A percentile compares a stretch with the other conserved stretches of the same genome.
Conservation (phyloP, 1,284 basidiomycete genomes). For the Puccinia polysora region DNA sequence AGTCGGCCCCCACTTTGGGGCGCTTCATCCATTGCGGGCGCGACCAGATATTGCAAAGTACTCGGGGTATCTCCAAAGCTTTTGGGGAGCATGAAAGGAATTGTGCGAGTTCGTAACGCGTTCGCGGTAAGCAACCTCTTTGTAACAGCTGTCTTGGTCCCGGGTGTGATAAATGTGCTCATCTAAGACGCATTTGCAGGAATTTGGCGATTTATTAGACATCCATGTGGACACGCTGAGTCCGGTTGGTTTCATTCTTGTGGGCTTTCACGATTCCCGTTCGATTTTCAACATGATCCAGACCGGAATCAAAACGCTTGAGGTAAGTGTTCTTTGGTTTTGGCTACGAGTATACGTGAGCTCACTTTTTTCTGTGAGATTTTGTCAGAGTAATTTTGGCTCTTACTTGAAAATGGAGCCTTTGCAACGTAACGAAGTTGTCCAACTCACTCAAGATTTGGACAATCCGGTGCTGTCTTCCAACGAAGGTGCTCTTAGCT, state of each 20-base stretch:
- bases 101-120: constrained; percentile 39
- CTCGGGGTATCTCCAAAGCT: constrained; percentile 33
- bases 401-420: constrained; percentile 42
- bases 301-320: constrained; percentile 26
- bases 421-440: constrained; percentile 27
- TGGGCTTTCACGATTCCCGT: constrained; percentile 34
- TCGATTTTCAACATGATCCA: constrained; percentile 26
- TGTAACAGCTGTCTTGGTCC: too few relatives aligned
- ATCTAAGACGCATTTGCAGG: too few relatives aligned
- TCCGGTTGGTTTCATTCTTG: constrained; percentile 38
- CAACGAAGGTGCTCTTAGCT: constrained; percentile 33
- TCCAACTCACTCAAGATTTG: constrained; percentile 38
- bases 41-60: constrained; percentile 38
- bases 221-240: constrained; percentile 41
- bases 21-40: neutral
- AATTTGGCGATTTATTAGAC: constrained; percentile 30
- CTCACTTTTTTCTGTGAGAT: neutral
- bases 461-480: constrained; percentile 36
- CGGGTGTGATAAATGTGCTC: too few relatives aligned
- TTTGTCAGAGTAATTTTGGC: constrained; percentile 16
- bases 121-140: constrained; percentile 25
- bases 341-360: neutral
- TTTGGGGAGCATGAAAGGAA: constrained; percentile 43
- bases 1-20: neutral
- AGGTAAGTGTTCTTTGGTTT: constrained; percentile 5